Conservation (phyloP, 2,329 filamentous ascomycete species). For the Aspergillus sp. region DNA sequence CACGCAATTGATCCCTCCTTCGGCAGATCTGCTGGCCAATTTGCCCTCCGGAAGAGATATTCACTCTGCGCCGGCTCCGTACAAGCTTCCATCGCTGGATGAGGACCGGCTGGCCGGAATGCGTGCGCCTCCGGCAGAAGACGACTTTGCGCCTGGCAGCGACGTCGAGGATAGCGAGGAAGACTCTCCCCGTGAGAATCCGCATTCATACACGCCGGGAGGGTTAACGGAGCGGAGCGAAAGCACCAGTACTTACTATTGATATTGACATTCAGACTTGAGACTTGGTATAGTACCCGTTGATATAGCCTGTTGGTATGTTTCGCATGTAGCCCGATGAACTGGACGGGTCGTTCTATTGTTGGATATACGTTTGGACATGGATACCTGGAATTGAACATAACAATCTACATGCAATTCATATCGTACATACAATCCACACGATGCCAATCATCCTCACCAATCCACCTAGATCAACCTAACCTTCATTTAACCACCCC, state of each 20-base stretch:
- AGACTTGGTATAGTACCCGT: background rate
- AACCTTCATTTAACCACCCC: background rate
- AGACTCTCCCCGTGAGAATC: slow-evolving; percentile 19
- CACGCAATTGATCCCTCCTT: slow-evolving; percentile 72
- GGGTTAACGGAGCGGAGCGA: slow-evolving; percentile 36
- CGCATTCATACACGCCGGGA: slow-evolving; percentile 24
- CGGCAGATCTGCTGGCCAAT: slow-evolving; percentile 68
- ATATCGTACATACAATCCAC: background rate
- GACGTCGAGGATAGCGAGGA: slow-evolving; percentile 50
- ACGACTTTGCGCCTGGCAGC: slow-evolving; percentile 36
- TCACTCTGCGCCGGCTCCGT: slow-evolving; percentile 66
- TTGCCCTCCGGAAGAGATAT: slow-evolving; percentile 90
- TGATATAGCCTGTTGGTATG: background rate
- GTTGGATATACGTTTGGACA: background rate
- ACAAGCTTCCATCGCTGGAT: slow-evolving; percentile 64
- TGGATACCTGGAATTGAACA: background rate
- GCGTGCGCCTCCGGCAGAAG: slow-evolving; percentile 56
- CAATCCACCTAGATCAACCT: background rate
- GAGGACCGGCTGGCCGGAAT: slow-evolving; percentile 60
- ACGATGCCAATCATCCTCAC: background rate
- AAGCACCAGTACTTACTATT: slow-evolving; percentile 37
- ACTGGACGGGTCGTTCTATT: background rate
- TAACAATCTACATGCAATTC: background rate
- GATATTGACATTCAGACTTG: background rate
- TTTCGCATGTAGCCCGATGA: background rate